Conservation (phyloP, 257 asterid genomes). For the Solanum megistacrolobum region DNA sequence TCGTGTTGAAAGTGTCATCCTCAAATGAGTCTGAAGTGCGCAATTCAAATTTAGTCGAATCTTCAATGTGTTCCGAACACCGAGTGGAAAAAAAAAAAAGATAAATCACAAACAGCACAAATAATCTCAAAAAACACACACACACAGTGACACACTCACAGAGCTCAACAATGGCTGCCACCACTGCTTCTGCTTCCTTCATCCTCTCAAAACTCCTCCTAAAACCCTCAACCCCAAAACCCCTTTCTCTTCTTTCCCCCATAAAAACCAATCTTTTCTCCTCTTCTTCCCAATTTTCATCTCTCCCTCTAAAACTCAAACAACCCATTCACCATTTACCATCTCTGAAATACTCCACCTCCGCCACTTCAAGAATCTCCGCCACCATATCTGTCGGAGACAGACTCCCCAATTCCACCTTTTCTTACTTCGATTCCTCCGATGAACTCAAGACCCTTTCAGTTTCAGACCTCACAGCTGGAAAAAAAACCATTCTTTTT, state of each 20-base stretch:
- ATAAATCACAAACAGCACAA: not conserved
- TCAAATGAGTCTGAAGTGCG: too few species aligned
- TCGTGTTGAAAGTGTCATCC: too few species aligned
- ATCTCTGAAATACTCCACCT: constrained; percentile 12
- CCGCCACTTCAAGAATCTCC: constrained; percentile 37
- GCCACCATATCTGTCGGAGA: constrained; percentile 75
- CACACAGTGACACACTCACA: not conserved
- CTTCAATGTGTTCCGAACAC: too few species aligned
- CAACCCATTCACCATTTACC: not conserved
- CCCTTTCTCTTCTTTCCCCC: constrained; percentile 21
- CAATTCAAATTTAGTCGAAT: too few species aligned
- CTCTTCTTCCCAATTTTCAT: constrained; percentile 18
- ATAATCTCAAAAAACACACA: not conserved
- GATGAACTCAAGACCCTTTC: constrained; percentile 76
- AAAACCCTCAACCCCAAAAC: constrained; percentile 27
- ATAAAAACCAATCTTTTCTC: constrained; percentile 6
- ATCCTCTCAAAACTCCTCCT: constrained; percentile 44
- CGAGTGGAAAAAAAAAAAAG: too few species aligned
- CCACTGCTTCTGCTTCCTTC: constrained; percentile 35
- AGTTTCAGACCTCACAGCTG: constrained; percentile 65
- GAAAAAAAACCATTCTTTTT: constrained; percentile 52
- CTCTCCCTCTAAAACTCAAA: not conserved
- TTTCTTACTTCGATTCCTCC: constrained; percentile 72
- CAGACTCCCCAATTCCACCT: constrained; percentile 78
- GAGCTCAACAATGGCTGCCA: constrained; percentile 24